Evolutionary conservation across 495 filamentous ascomycete species (phyloP), one percentile per base, ranked within the genome.

Genomic region (Penicillium fimorum): DNA sequence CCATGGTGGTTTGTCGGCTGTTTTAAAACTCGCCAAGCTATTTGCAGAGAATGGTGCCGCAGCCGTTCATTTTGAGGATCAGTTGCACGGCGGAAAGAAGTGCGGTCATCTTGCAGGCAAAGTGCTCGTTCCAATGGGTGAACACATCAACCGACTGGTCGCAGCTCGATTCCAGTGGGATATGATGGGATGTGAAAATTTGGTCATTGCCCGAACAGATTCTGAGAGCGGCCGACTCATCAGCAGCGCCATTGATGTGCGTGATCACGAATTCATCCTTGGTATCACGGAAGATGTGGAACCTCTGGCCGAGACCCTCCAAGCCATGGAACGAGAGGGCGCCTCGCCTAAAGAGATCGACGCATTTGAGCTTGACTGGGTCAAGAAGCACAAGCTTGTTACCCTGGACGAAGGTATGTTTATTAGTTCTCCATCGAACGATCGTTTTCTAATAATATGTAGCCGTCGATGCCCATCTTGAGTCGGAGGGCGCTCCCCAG

Each of bases 1-100:
- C 38, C 88, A 91, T 70, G 94, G 94, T 30, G 94, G 94, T 11
- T 73, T 97, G 40, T 90, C 90, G 6, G 88, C 94, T 4, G 94
- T 98, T 7, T 79, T 97, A 65, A 98, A 98, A 78, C 84, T 98
- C 18, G 92, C 94, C 25, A 98, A 97, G 74, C 84, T 98, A 12
- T 98, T 98, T 62, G 94, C 95, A n/a, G 94, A 98, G 73, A 95
- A 96, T 61, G 94, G 94, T 41, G 94, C 95, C 0, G 94, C 94
- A 2, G 94, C 88, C 9, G 95, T 98, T 2, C 94, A 98, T 69
- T 95, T 98, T 63, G 94, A 98, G 70, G 94, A 98, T 65, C 95
- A 98, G 66, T 79, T 97, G 50, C 94, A 98, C 68, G 94, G 94
- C 24, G 94, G 94, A 38, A 98, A 98, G 81, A 98, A 97, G 74